Evolutionary conservation across 2,329 filamentous ascomycete species (phyloP).

Genomic region (Alternaria brassicicola): DNA sequence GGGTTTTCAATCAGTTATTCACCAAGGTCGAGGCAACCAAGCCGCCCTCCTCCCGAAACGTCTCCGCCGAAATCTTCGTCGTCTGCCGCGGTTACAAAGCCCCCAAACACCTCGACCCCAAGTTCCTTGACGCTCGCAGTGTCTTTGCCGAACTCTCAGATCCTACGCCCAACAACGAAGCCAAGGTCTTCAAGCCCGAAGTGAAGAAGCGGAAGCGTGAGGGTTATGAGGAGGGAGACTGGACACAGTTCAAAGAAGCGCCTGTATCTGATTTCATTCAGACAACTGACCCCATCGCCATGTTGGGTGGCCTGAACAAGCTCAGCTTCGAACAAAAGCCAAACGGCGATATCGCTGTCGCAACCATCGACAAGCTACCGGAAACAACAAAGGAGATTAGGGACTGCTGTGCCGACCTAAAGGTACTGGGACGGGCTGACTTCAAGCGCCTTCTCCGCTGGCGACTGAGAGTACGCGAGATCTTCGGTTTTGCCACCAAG

Average conservation of each 20-base stretch:
- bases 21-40: constrained; percentile 95
- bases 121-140: constrained; percentile 84
- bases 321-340: constrained; percentile 80
- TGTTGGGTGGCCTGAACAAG: constrained; percentile 84
- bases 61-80: constrained; percentile 98
- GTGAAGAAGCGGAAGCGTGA: constrained; percentile 97
- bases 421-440: constrained; percentile 90
- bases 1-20: constrained; percentile 98
- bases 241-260: constrained; percentile 87
- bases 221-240: constrained; percentile 96
- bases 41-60: constrained; percentile 91
- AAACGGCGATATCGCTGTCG: constrained; percentile 80
- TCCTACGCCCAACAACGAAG: constrained; percentile 90
- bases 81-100: constrained; percentile 96
- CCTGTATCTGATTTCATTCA: constrained; percentile 93
- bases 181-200: constrained; percentile 97
- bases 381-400: constrained; percentile 66
- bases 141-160: constrained; percentile 93
- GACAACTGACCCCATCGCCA: constrained; percentile 88
- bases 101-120: constrained; percentile 89
- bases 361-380: constrained; percentile 81
- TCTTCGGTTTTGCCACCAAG: constrained; percentile 84
- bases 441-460: constrained; percentile 90
- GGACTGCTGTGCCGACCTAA: constrained; percentile 70
- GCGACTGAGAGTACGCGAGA: constrained; percentile 86